Evolutionary conservation across 2,329 filamentous ascomycete genomes (phyloP).

Genomic region (Chaetomium strumarium): DNA sequence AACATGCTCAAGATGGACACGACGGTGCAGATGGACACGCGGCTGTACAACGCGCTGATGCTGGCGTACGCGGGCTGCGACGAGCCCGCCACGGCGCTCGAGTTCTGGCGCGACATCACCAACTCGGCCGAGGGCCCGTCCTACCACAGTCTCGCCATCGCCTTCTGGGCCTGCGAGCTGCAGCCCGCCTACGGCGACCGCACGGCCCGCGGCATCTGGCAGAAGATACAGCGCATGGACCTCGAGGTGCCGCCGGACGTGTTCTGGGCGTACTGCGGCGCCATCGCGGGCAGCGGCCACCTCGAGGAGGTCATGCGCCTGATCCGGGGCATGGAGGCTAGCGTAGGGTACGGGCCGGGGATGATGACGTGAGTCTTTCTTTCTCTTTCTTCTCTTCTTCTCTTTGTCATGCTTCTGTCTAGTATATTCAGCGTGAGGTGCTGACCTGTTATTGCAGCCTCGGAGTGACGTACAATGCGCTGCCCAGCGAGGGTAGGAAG

Average conservation of each 20-base stretch:
- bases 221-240: slow-evolving; percentile 64
- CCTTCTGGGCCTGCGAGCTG: slow-evolving; percentile 71
- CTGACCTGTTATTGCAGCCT: slow-evolving; percentile 44
- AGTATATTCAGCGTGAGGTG: background rate
- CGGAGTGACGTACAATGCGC: slow-evolving; percentile 68
- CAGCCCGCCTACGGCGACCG: slow-evolving; percentile 48
- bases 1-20: slow-evolving; percentile 94
- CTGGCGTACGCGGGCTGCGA: slow-evolving; percentile 71
- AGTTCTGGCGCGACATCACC: slow-evolving; percentile 82
- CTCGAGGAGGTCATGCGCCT: slow-evolving; percentile 62
- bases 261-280: slow-evolving; percentile 71
- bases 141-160: slow-evolving; percentile 71
- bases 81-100: slow-evolving; percentile 59
- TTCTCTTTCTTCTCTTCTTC: background rate
- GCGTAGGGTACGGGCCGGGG: slow-evolving; percentile 62
- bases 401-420: background rate
- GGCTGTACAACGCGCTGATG: slow-evolving; percentile 79
- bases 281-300: slow-evolving; percentile 66
- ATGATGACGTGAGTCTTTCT: slow-evolving; percentile 58
- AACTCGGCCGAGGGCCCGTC: slow-evolving; percentile 78
- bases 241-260: slow-evolving; percentile 69
- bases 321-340: slow-evolving; percentile 60
- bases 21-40: slow-evolving; percentile 69
- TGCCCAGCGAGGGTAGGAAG: slow-evolving; percentile 61
- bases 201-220: slow-evolving; percentile 64